Conservation (phyloP, 1,139 yeast species). For the Martiniozyma asiatica region DNA sequence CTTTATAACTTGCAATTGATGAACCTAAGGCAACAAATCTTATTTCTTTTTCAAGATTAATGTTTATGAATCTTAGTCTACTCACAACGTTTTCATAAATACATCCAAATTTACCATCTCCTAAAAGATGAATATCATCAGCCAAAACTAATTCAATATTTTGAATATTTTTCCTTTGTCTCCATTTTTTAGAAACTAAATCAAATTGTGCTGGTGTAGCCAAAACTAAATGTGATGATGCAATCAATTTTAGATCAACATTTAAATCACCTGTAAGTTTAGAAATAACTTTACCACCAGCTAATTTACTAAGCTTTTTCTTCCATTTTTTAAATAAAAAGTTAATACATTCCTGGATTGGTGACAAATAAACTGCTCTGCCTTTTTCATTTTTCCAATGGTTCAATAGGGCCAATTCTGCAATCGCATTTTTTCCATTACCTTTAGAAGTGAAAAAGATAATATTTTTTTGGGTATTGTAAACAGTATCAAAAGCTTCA, state of each 20-base stretch:
- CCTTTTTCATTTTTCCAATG: conserved; percentile 59
- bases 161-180: conserved; percentile 58
- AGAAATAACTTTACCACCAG: conserved; percentile 37
- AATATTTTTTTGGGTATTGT: conserved; percentile 39
- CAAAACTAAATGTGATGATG: conserved; percentile 52
- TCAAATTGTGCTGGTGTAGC: conserved; percentile 78
- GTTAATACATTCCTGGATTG: conserved; percentile 46
- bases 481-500: conserved; percentile 52
- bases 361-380: conserved; percentile 57
- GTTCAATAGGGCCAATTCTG: conserved; percentile 59
- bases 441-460: conserved; percentile 69
- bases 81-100: conserved; percentile 60
- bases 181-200: conserved; percentile 67
- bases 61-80: conserved; percentile 57
- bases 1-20: conserved; percentile 64
- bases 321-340: conserved; percentile 37
- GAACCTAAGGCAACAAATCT: conserved; percentile 59
- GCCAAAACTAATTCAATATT: conserved; percentile 55
- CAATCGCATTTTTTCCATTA: conserved; percentile 60
- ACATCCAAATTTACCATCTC: conserved; percentile 44
- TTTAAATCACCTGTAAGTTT: conserved; percentile 54
- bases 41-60: conserved; percentile 42
- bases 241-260: conserved; percentile 42
- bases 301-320: conserved; percentile 30
- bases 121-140: conserved; percentile 68